phyloP scores from a whole-genome alignment of 2,329 filamentous ascomycete genomes.

The Daldinia eschscholtzii region DNA sequence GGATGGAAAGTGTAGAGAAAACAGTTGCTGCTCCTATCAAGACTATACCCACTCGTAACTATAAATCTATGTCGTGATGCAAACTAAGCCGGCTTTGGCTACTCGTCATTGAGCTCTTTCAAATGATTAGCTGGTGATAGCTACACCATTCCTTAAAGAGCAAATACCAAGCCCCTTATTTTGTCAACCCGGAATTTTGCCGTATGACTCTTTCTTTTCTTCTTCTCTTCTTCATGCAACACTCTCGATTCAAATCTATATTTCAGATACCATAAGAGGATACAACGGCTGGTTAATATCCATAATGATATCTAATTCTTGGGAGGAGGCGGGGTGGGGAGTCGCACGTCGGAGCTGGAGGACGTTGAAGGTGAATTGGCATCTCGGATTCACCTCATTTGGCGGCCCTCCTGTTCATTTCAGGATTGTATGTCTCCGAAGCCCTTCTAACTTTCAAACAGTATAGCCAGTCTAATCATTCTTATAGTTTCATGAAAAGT shows the following conservation, averaged over 20 bases:
- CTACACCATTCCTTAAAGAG: conserved; percentile 2
- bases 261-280: no score
- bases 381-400: conserved; percentile 74
- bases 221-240: no score
- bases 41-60: background rate
- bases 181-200: background rate
- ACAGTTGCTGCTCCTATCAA: background rate
- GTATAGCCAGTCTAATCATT: background rate
- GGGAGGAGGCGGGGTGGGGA: conserved; percentile 3
- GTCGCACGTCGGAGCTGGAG: conserved; percentile 5
- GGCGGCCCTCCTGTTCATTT: conserved; percentile 79
- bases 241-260: background rate
- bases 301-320: background rate
- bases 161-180: conserved; percentile 1
- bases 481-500: conserved; percentile 67
- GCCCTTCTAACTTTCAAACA: background rate
- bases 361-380: conserved; percentile 58
- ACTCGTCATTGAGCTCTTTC: background rate
- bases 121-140: background rate
- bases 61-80: background rate
- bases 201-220: background rate
- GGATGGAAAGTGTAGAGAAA: background rate
- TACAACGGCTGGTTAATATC: background rate
- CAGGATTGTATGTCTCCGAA: conserved; percentile 63
- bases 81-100: background rate